Base-by-base conservation (phyloP, 1,284 basidiomycete genomes). In the Cystobasidium sp. region DNA sequence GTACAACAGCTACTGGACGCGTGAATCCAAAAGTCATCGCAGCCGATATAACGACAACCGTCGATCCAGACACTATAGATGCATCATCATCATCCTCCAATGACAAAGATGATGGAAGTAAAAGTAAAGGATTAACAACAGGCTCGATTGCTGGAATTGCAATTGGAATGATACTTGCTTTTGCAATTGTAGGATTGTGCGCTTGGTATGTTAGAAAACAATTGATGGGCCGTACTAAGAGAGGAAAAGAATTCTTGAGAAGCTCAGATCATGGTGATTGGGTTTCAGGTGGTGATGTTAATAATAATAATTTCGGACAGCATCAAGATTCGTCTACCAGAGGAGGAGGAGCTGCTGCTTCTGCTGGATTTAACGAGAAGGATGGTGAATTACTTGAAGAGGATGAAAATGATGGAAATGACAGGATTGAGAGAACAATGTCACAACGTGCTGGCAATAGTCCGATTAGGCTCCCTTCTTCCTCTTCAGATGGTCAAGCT, bases 231-330 rank as follows among this genome's bases (percentile, higher is more conserved):
- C 51, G 64, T 39, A 52, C 44, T 39, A 52, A 51, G 24, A 51
- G 22, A 51, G 64, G 49, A 43, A 66, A 66, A 66, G 49, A 66
- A 43, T 66, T 52, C 20, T 53, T 66, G 49, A 51, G 64, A 37
- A 66, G 51, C 20, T 66, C 64, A 20, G 64, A 66, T 66, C 64
- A 47, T 43, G 64, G 64, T 66, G 64, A 66, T 66, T 66, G 64
- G 64, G 64, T 66, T 39, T 37, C 31, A 31, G 31, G 53, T 39
- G 31, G 9, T 37, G 51, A 53, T 22, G 41, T 22, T 12, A 22
- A 18, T 22, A 49, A 18, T 49, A 22, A 18, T 22, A 49, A 18
- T 49, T 22, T n/a, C 9, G 43, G 6, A 12, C 22, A 9, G 12
- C n/a, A 63, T 1, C 14, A 44, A 20, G 41, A 61, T 43, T 14